Conservation (phyloP, 306 rosid genomes). For the Begonia peltatifolia region DNA sequence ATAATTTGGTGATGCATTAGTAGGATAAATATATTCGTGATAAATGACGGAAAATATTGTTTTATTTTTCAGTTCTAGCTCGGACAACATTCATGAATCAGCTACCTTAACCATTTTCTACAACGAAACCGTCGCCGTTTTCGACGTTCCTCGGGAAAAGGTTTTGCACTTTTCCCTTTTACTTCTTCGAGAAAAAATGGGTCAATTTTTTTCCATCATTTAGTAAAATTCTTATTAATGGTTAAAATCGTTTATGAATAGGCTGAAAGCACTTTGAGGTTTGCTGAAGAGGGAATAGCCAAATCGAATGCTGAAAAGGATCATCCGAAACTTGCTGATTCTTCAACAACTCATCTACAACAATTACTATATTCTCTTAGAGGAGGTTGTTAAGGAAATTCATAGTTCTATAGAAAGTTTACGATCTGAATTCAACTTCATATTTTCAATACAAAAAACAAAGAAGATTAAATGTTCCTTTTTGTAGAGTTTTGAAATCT, state of each 20-base stretch:
- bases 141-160: conserved; percentile 24
- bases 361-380: conserved; percentile 11
- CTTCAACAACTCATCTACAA: conserved; percentile 4
- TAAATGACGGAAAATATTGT: too few relatives aligned
- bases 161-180: conserved; percentile 2
- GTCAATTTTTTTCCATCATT: too few relatives aligned
- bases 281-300: conserved; percentile 15
- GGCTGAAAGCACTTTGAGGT: conserved; percentile 25
- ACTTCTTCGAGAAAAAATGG: too few relatives aligned
- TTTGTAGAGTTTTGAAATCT: background rate
- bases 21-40: too few relatives aligned
- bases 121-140: conserved; percentile 29
- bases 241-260: conserved; percentile 3
- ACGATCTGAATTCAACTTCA: background rate
- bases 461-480: background rate
- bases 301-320: background rate
- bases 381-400: conserved; percentile 9
- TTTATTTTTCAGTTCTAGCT: background rate
- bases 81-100: conserved; percentile 9
- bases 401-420: background rate
- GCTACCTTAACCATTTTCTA: conserved; percentile 30
- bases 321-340: conserved; percentile 8
- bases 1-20: background rate
- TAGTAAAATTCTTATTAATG: too few relatives aligned
- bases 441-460: too few relatives aligned